A percentile compares a stretch with the other conserved stretches of the same genome.
phyloP scores from a whole-genome alignment of 495 filamentous ascomycete species.

The Neurospora sp. region DNA sequence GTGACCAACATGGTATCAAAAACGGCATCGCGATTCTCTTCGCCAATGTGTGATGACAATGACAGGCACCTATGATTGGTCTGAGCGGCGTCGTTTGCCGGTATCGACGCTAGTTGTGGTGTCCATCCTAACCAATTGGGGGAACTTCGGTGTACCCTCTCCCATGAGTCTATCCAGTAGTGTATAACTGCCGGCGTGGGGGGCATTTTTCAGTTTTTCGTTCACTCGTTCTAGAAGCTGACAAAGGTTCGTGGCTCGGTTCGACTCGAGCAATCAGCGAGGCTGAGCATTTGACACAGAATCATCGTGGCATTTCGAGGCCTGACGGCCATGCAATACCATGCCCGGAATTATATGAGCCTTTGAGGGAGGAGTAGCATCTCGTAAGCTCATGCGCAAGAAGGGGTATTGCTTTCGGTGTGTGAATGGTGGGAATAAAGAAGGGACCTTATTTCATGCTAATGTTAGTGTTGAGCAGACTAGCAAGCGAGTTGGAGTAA shows the following conservation, averaged over 20 bases:
- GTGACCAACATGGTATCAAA: not conserved
- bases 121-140: not conserved
- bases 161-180: not conserved
- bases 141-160: not conserved
- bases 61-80: not conserved
- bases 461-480: not conserved
- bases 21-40: not conserved
- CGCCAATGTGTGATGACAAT: not conserved
- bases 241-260: not conserved
- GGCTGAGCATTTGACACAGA: not conserved
- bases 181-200: not conserved
- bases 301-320: not conserved
- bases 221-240: not conserved
- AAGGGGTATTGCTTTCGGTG: not conserved
- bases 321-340: not conserved
- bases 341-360: not conserved
- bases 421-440: not conserved
- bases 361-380: not conserved
- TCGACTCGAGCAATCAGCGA: not conserved
- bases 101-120: not conserved
- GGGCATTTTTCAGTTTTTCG: not conserved
- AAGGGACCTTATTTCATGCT: not conserved
- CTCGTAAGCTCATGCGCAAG: not conserved
- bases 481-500: not conserved
- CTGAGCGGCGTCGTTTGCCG: not conserved